A percentile compares a stretch with the other conserved stretches of the same genome.
phyloP scores from a whole-genome alignment of 495 filamentous ascomycete species.

The Podospora appendiculata region DNA sequence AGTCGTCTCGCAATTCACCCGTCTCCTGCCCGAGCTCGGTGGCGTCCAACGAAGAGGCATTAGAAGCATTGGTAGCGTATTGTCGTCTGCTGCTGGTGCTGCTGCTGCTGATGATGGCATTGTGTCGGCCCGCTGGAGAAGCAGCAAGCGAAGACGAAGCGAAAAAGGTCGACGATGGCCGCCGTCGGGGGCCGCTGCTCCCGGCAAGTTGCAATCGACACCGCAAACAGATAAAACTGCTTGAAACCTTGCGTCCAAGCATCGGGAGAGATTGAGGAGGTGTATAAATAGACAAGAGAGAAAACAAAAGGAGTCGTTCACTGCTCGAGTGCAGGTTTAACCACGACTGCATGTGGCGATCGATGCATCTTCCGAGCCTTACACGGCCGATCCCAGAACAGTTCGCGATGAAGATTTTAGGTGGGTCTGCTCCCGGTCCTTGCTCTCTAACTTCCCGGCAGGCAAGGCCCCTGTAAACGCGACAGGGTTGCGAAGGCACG shows the following conservation, averaged over 20 bases:
- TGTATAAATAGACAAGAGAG: neutral
- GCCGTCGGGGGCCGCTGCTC: neutral
- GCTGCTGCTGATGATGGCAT: neutral
- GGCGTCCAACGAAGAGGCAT: too few relatives aligned
- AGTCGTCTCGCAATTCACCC: too few relatives aligned
- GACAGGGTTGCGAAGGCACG: neutral
- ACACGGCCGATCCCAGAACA: neutral
- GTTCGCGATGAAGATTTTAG: constrained; percentile 14
- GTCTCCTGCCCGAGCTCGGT: too few relatives aligned
- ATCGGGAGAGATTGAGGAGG: constrained; percentile 13
- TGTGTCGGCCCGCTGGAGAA: neutral
- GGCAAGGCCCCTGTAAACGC: constrained; percentile 12
- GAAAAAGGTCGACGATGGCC: neutral
- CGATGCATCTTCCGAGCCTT: neutral
- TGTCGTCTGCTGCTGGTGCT: too few relatives aligned
- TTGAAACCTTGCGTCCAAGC: constrained; percentile 29
- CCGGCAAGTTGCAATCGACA: constrained; percentile 32
- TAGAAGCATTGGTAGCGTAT: too few relatives aligned
- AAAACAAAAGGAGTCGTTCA: neutral
- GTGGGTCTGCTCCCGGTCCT: constrained; percentile 12
- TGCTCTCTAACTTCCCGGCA: constrained; percentile 5
- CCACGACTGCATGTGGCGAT: too few relatives aligned
- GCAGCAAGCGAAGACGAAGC: neutral
- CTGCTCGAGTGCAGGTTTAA: too few relatives aligned
- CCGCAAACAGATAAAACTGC: constrained; percentile 40